Conservation (phyloP, 2,329 filamentous ascomycete genomes). For the Aspergillus arachidicola region DNA sequence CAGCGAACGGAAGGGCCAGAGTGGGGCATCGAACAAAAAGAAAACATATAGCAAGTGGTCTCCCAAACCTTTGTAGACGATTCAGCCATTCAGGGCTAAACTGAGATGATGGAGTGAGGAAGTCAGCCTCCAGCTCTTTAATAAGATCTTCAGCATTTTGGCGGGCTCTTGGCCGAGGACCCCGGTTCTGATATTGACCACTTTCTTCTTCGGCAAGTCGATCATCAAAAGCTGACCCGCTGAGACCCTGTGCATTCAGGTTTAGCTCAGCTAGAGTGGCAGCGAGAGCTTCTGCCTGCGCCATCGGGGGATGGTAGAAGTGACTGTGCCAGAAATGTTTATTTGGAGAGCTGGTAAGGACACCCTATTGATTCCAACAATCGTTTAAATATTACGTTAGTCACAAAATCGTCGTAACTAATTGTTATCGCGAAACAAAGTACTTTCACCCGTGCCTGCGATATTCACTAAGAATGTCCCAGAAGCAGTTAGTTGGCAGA, state of each 20-base stretch:
- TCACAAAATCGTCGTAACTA: background rate
- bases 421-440: background rate
- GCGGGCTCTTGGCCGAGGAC: constrained; percentile 47
- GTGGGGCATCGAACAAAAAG: background rate
- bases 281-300: constrained; percentile 28
- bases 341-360: background rate
- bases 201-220: constrained; percentile 34
- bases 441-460: background rate
- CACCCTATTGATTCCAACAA: background rate
- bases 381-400: background rate
- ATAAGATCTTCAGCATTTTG: constrained; percentile 64
- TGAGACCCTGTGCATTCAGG: constrained; percentile 27
- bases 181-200: constrained; percentile 36
- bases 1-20: background rate
- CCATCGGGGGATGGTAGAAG: background rate
- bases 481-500: background rate
- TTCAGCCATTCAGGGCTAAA: constrained; percentile 90
- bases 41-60: constrained; percentile 5
- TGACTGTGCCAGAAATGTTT: background rate
- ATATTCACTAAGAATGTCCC: background rate
- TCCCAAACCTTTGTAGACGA: constrained; percentile 71
- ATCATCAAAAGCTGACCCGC: constrained; percentile 30
- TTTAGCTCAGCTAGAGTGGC: constrained; percentile 32
- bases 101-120: constrained; percentile 74
- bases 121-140: constrained; percentile 71